A percentile compares a stretch with the other conserved stretches of the same genome.
These are phyloP conservation scores for Starmera caribaea DNA, from an alignment of 805 yeast species.

Conservation along the genomic window DNA sequence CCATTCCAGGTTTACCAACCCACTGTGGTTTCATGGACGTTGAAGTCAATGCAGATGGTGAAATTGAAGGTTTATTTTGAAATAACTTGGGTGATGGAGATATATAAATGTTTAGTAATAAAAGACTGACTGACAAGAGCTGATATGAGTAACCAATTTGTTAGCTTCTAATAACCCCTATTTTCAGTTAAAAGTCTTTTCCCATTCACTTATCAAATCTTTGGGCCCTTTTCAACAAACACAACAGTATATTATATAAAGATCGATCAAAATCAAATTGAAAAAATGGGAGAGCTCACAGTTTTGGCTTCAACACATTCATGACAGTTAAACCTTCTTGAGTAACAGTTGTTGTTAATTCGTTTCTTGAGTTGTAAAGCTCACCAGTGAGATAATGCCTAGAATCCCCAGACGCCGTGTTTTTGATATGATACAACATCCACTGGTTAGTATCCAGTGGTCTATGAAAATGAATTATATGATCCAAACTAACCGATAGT, in stretches of 20 bases:
- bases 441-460: slow-evolving; percentile 38
- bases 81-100: not conserved
- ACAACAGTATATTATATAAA: too few species aligned
- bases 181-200: too few species aligned
- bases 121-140: not conserved
- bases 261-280: too few species aligned
- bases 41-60: slow-evolving; percentile 83
- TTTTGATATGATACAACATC: slow-evolving; percentile 39
- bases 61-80: slow-evolving; percentile 86
- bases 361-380: slow-evolving; percentile 36
- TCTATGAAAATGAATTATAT: slow-evolving; percentile 55
- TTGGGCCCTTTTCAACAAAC: too few species aligned
- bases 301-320: too few species aligned
- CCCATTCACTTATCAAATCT: too few species aligned
- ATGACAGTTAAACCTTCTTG: slow-evolving; percentile 52
- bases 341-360: slow-evolving; percentile 46
- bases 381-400: slow-evolving; percentile 51
- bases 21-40: slow-evolving; percentile 96
- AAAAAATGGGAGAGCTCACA: too few species aligned
- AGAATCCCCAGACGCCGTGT: slow-evolving; percentile 39
- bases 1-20: slow-evolving; percentile 95
- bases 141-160: too few species aligned
- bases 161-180: too few species aligned
- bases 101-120: not conserved
- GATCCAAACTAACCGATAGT: slow-evolving; percentile 56